Base-by-base conservation (phyloP, 2,329 filamentous ascomycete genomes). In the Xylaria sp. region DNA sequence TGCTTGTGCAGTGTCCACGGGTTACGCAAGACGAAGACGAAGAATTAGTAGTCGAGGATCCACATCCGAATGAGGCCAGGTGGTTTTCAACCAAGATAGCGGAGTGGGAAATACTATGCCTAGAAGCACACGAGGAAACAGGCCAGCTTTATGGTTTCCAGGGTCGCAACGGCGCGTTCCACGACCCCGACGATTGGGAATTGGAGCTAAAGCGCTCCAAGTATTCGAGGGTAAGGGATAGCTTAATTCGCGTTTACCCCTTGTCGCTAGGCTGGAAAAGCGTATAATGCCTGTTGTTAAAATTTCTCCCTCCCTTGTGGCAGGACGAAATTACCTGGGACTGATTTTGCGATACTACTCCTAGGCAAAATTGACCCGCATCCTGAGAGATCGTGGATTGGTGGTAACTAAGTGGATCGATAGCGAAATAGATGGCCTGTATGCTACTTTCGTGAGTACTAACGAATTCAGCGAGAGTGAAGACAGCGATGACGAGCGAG, bases 401-500 rank as follows among this genome's bases (percentile, higher is more conserved):
- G 35, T 38, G 3, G 60, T 58, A 23, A 55, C 63, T 15, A 65
- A 63, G 41, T 57, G 48, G 43, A 48, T 40, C 3, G 48, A 64
- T 2, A 3, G 0, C 11, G 9, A 38, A 0, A 29, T 59, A 31
- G 35, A 54, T 11, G 1, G 7, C 2, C 1, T 35, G 1, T 15
- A 46, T 1, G 11, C 11, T 1, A 3, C 11, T 3, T 15, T 5
- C 7, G 46, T 59, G 6, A 2, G 23, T 1, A 31, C 59, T 9
- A 52, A 44, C n/a, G 51, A 64, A 19, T 60, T 54, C 5, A 52
- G 27, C 35, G 67, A 65, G 15, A 68, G 63, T 43, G 68, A 68
- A 4, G 31, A 47, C 1, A 59, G 53, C 33, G 68, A 67, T 17
- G 63, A 66, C n/a, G 61, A 63, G 7, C 37, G 23, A 8, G 63